A percentile compares a stretch with the other conserved stretches of the same genome.
These are phyloP conservation scores for Lachancea sp. DNA, from an alignment of 805 yeast genomes.

Conservation along the genomic window DNA sequence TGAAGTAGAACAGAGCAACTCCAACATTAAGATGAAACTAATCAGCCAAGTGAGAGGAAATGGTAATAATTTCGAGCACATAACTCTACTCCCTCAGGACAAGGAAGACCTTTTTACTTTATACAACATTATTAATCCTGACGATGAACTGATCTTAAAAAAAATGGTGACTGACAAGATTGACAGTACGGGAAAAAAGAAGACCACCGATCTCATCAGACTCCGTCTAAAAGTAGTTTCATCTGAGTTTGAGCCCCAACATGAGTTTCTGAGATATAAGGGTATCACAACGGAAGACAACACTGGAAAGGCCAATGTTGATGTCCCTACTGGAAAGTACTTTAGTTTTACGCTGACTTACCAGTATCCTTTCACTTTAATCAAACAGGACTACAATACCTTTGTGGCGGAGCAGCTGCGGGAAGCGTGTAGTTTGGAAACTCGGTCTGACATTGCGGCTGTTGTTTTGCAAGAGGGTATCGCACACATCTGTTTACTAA, in stretches of 20 bases:
- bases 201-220: constrained; percentile 56
- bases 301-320: constrained; percentile 48
- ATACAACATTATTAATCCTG: constrained; percentile 70
- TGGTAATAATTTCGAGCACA: constrained; percentile 19
- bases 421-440: constrained; percentile 67
- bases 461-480: constrained; percentile 90
- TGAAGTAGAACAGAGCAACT: no score
- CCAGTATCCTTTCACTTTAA: constrained; percentile 58
- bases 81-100: constrained; percentile 74
- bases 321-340: constrained; percentile 77
- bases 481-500: constrained; percentile 83
- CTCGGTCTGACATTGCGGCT: constrained; percentile 88
- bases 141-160: constrained; percentile 65
- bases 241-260: constrained; percentile 73
- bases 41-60: constrained; percentile 12
- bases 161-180: constrained; percentile 57
- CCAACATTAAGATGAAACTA: constrained; percentile 1
- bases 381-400: constrained; percentile 77
- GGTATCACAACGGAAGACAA: constrained; percentile 54
- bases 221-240: constrained; percentile 58
- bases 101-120: constrained; percentile 87
- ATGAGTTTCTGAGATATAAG: constrained; percentile 67
- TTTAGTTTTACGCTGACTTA: constrained; percentile 81
- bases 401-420: constrained; percentile 55
- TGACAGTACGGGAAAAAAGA: constrained; percentile 63